Base-by-base conservation (phyloP, 257 asterid species). In the Petrea volubilis region DNA sequence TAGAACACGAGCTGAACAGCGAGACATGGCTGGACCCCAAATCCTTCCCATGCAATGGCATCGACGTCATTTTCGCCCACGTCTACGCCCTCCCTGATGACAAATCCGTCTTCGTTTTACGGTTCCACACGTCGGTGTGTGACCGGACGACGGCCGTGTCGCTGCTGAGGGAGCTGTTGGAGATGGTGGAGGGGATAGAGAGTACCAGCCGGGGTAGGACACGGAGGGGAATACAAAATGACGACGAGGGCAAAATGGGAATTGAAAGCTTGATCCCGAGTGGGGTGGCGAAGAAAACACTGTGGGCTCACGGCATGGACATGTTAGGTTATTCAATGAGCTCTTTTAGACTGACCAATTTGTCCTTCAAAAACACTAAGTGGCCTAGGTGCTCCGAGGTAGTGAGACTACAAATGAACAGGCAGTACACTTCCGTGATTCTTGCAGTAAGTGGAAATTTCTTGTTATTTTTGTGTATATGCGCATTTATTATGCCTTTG, bases 121-220 rank as follows among this genome's bases (percentile, higher is more conserved):
- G 90, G 77, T 72, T 88, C 49, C 95, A 88, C 34, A 74, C 93
- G 1, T 75, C 79, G 17, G 73, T 80, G 20, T 90, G 97, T 74
- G 95, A 90, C 78, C 76, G 93, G 51, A 83, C 93, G 38, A 90
- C 97, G 50, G 97, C 85, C 5, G 88, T 75, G 51, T 62, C 91
- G 21, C 21, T 88, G 77, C 90, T 90, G 5, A 62, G 79, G 78
- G 97, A 86, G 67, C 71, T 90, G 64, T 70, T 86, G 91, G 93
- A 83, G 77, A 31, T 79, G 44, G 80, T 71, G 38, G 74, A 31
- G 60, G 82, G 64, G 43, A 33, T 2, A 2, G 25, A 15, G n/a
- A 46, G 46, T 1, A 79, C 28, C 3, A 68, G 47, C 1, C 80
- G 41, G 2, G 73, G 29, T 17, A 60, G 71, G 67, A 3, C 47